These are phyloP conservation scores for Aciculosporium take DNA, from an alignment of 2,329 filamentous ascomycete genomes.

Conservation along the genomic window DNA sequence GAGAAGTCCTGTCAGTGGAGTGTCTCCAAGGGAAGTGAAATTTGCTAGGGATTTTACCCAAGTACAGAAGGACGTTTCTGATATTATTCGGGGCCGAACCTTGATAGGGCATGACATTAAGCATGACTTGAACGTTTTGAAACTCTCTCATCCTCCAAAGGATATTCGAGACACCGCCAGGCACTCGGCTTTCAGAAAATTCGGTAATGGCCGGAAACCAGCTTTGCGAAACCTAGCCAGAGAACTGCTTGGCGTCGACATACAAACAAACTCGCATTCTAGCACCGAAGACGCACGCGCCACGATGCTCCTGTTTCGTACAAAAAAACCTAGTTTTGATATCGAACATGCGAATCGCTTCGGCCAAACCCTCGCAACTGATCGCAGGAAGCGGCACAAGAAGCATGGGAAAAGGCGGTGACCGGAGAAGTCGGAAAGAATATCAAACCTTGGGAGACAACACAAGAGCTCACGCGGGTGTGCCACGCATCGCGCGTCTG, in stretches of 20 bases:
- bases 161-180: constrained; percentile 78
- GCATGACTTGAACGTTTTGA: constrained; percentile 63
- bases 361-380: constrained; percentile 15
- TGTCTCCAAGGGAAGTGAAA: constrained; percentile 59
- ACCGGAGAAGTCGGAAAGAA: neutral
- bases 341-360: constrained; percentile 60
- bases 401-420: constrained; percentile 10
- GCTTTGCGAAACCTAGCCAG: constrained; percentile 45
- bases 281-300: constrained; percentile 71
- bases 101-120: constrained; percentile 73
- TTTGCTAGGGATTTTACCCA: constrained; percentile 57
- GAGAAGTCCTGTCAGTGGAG: constrained; percentile 74
- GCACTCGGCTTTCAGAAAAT: constrained; percentile 58
- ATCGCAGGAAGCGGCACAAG: constrained; percentile 24
- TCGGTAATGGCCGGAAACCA: constrained; percentile 53
- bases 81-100: constrained; percentile 54
- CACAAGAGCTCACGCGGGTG: neutral
- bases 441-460: neutral
- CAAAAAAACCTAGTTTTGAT: constrained; percentile 76
- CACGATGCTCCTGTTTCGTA: constrained; percentile 77
- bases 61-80: constrained; percentile 59
- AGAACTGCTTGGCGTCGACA: constrained; percentile 44
- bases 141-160: constrained; percentile 61
- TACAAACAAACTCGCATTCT: constrained; percentile 50
- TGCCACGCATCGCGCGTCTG: neutral